Evolutionary conservation across 2,329 filamentous ascomycete genomes (phyloP).

Genomic region (Sporothrix inflata): DNA sequence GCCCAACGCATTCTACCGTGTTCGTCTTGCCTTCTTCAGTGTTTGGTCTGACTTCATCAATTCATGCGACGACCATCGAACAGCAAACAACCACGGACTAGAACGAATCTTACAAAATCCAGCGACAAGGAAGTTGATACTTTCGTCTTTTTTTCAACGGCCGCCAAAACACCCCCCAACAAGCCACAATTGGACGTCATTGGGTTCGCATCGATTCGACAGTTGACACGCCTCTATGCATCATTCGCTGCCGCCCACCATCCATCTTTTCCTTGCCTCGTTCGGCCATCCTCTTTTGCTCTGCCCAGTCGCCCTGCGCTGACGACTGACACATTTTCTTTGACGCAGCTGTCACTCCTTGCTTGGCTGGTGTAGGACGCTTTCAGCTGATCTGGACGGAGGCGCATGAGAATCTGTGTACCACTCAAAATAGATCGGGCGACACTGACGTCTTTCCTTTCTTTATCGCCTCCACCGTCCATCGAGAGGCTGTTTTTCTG

Average conservation of each 20-base stretch:
- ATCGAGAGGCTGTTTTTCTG: background rate
- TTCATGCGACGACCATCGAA: slow-evolving; percentile 36
- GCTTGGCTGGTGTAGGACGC: slow-evolving; percentile 23
- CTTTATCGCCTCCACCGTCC: background rate
- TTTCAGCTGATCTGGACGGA: slow-evolving; percentile 22
- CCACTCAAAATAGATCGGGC: slow-evolving; percentile 25
- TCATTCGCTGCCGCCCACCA: background rate
- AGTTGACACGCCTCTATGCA: slow-evolving; percentile 20
- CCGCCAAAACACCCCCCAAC: slow-evolving; percentile 10
- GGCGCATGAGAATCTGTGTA: slow-evolving; percentile 5
- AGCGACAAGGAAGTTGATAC: background rate
- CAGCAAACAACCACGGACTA: background rate
- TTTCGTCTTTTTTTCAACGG: background rate
- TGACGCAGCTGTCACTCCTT: slow-evolving; percentile 19
- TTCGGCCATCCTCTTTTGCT: background rate
- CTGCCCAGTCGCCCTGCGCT: slow-evolving; percentile 1
- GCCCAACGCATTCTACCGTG: slow-evolving; percentile 31
- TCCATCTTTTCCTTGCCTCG: background rate
- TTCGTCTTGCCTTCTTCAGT: slow-evolving; percentile 32
- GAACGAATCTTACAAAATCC: background rate
- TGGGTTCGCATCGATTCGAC: background rate
- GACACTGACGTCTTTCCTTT: slow-evolving; percentile 11
- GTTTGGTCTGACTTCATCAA: slow-evolving; percentile 38
- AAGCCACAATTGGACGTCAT: slow-evolving; percentile 14
- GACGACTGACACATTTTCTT: slow-evolving; percentile 22